Conservation (phyloP, 257 asterid genomes). For the Euphrasia confusa region DNA sequence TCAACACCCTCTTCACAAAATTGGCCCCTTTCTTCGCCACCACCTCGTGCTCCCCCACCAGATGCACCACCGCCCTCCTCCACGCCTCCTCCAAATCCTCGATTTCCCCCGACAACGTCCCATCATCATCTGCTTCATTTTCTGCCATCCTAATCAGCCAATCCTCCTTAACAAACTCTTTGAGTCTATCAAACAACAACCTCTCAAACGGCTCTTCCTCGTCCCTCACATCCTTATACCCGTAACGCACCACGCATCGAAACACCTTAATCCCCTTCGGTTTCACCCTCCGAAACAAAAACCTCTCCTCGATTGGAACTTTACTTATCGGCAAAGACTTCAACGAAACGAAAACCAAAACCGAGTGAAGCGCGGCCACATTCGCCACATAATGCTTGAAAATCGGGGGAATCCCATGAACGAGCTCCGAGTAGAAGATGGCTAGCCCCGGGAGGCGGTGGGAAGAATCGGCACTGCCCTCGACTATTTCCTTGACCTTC, state of each 20-base stretch:
- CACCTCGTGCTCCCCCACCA: slow-evolving; percentile 68
- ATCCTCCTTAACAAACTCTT: slow-evolving; percentile 47
- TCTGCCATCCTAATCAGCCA: background rate
- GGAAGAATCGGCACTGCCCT: slow-evolving; percentile 26
- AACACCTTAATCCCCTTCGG: slow-evolving; percentile 40
- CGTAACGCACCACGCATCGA: slow-evolving; percentile 63
- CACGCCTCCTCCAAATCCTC: slow-evolving; percentile 39
- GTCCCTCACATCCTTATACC: slow-evolving; percentile 54
- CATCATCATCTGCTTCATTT: too few relatives aligned
- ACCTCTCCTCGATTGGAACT: slow-evolving; percentile 49
- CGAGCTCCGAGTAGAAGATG: slow-evolving; percentile 56
- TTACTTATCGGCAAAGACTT: slow-evolving; percentile 64
- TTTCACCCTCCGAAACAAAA: slow-evolving; percentile 55
- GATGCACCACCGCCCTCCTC: slow-evolving; percentile 45
- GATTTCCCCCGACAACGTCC: slow-evolving; percentile 28
- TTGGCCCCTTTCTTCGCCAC: slow-evolving; percentile 51
- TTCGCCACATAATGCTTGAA: slow-evolving; percentile 56
- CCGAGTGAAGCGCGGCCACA: slow-evolving; percentile 52
- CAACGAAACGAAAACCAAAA: slow-evolving; percentile 58
- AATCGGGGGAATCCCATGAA: slow-evolving; percentile 73
- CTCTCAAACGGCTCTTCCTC: slow-evolving; percentile 48
- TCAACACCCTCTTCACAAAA: slow-evolving; percentile 38
- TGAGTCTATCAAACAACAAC: slow-evolving; percentile 40
- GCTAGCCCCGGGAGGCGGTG: slow-evolving; percentile 61
- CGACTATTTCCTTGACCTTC: slow-evolving; percentile 36